Percentiles rank a stretch among this genome's conserved stretches.
Evolutionary conservation across 2,329 filamentous ascomycete genomes (phyloP).

Genomic region (Fusarium tupiense): DNA sequence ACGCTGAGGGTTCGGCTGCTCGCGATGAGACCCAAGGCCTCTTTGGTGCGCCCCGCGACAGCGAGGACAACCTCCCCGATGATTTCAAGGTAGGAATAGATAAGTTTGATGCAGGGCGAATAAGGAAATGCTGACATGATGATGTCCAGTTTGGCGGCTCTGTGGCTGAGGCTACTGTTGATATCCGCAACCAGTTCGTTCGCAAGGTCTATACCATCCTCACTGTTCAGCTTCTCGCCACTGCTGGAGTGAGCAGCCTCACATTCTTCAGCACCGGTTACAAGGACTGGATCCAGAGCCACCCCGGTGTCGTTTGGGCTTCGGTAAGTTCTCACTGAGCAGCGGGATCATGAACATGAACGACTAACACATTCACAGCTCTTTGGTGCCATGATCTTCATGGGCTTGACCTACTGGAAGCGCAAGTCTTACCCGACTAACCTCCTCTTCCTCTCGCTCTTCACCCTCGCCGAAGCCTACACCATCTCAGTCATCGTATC

Average conservation of each 20-base stretch:
- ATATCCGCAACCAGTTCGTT: constrained; percentile 96
- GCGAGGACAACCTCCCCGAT: constrained; percentile 92
- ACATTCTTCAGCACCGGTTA: constrained; percentile 87
- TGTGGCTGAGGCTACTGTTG: constrained; percentile 91
- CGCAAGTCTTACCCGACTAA: constrained; percentile 95
- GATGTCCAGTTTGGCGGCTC: constrained; percentile 81
- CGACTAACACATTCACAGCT: constrained; percentile 57
- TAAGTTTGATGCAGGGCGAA: neutral
- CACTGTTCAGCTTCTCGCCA: constrained; percentile 91
- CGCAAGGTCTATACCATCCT: constrained; percentile 98
- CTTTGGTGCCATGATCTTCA: constrained; percentile 83
- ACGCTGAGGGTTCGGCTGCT: constrained; percentile 66
- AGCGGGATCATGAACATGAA: neutral
- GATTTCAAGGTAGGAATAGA: constrained; percentile 82
- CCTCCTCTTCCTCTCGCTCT: constrained; percentile 88
- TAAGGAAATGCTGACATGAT: constrained; percentile 22
- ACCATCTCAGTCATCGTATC: constrained; percentile 91
- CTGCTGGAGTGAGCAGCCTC: constrained; percentile 80
- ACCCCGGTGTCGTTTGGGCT: constrained; percentile 85
- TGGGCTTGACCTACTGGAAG: constrained; percentile 93
- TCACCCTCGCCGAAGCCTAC: constrained; percentile 94
- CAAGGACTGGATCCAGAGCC: constrained; percentile 85
- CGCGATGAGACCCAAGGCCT: constrained; percentile 66
- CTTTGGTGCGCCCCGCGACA: constrained; percentile 75
- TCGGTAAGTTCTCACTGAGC: constrained; percentile 63